Conservation (phyloP, 352 stramenopile genomes). For the Blastocystis hominis region DNA sequence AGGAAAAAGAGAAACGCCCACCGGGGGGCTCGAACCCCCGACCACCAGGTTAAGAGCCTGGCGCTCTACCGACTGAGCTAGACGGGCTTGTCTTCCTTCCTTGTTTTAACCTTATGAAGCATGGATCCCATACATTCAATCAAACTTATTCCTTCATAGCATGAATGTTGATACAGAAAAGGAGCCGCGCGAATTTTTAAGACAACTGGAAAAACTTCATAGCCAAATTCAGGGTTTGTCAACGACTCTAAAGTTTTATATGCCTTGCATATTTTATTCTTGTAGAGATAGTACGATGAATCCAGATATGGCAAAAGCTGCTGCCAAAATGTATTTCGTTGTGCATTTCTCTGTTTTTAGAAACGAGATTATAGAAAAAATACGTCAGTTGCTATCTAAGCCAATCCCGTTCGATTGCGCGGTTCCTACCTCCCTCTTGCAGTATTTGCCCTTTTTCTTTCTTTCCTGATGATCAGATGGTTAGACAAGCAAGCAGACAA, state of each 20-base stretch:
- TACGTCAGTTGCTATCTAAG: background rate
- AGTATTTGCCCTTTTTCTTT: background rate
- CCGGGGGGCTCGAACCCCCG: too few relatives aligned
- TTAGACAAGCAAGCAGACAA: slow-evolving; percentile 11
- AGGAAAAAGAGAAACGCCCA: too few relatives aligned
- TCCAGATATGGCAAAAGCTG: background rate
- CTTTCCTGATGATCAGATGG: background rate
- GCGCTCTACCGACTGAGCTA: too few relatives aligned
- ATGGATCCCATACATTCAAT: too few relatives aligned
- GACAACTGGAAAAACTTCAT: background rate
- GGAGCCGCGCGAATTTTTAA: background rate
- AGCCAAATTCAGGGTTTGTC: background rate
- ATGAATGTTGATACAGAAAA: background rate
- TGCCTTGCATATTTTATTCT: background rate
- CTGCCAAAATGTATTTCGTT: background rate
- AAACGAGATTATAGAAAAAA: slow-evolving; percentile 21
- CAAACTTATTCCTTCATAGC: background rate
- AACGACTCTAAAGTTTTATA: background rate
- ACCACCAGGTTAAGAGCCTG: too few relatives aligned
- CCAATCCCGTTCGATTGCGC: background rate
- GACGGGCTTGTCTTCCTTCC: too few relatives aligned
- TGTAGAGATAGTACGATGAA: background rate
- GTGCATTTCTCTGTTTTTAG: background rate
- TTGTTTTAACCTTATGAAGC: too few relatives aligned
- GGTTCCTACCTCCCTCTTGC: background rate